Percentiles rank a stretch among this genome's conserved stretches.
These are phyloP conservation scores for Fusarium sp. DNA, from an alignment of 2,329 filamentous ascomycete species.

Conservation along the genomic window DNA sequence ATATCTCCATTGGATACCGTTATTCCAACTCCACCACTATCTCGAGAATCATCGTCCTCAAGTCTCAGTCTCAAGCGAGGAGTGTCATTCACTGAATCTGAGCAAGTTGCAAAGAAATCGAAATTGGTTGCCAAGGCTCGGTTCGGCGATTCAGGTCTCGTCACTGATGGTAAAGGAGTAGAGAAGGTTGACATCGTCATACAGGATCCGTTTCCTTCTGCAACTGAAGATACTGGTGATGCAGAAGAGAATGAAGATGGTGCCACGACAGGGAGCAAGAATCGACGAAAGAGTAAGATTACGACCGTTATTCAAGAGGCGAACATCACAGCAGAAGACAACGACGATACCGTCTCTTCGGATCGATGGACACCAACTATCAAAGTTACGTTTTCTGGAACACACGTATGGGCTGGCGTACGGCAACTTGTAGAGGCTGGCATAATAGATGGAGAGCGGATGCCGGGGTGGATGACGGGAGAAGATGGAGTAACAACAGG, in stretches of 20 bases:
- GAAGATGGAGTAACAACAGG: slow-evolving; percentile 83
- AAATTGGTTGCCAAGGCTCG: slow-evolving; percentile 71
- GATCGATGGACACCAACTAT: slow-evolving; percentile 52
- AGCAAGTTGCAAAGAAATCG: slow-evolving; percentile 63
- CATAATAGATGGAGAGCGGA: slow-evolving; percentile 76
- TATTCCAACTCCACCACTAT: slow-evolving; percentile 58
- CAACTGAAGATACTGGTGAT: slow-evolving; percentile 27
- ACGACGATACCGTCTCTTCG: slow-evolving; percentile 39
- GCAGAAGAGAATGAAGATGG: slow-evolving; percentile 34
- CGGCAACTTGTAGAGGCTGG: slow-evolving; percentile 80
- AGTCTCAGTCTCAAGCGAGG: slow-evolving; percentile 44
- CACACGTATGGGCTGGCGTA: slow-evolving; percentile 83
- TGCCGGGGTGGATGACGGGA: slow-evolving; percentile 93
- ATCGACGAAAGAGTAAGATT: slow-evolving; percentile 47
- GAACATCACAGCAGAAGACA: slow-evolving; percentile 33
- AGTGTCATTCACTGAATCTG: slow-evolving; percentile 39
- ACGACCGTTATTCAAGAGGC: slow-evolving; percentile 47
- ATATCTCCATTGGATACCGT: slow-evolving; percentile 65
- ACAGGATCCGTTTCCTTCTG: slow-evolving; percentile 63
- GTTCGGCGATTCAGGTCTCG: slow-evolving; percentile 70
- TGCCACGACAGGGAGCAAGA: slow-evolving; percentile 6
- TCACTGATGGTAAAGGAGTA: slow-evolving; percentile 67
- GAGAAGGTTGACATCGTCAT: slow-evolving; percentile 69
- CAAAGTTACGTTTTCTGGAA: slow-evolving; percentile 75
- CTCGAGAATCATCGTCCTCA: slow-evolving; percentile 43